phyloP scores from a whole-genome alignment of 768 basidiomycete species.

The Rhodotorula toruloides region DNA sequence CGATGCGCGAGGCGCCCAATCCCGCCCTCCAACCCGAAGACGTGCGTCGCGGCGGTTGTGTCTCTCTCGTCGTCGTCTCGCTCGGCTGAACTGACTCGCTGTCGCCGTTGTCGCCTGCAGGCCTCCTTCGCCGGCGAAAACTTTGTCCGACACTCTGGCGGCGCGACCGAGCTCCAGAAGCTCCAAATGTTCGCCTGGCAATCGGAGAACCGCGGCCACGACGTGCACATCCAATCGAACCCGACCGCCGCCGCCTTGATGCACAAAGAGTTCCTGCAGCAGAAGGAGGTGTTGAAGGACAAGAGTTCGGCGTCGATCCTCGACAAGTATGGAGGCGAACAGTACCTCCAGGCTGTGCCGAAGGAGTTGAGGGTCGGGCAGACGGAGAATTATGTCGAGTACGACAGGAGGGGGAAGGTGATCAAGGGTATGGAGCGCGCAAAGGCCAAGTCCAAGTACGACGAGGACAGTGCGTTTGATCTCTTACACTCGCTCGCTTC shows the following conservation, averaged over 20 bases:
- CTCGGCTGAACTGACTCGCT: not conserved
- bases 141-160: constrained; percentile 83
- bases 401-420: constrained; percentile 82
- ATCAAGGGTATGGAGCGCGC: constrained; percentile 86
- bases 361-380: constrained; percentile 90
- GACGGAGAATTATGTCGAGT: constrained; percentile 96
- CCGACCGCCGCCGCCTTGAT: constrained; percentile 91
- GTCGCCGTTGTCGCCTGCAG: constrained; percentile 48
- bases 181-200: constrained; percentile 98
- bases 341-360: constrained; percentile 83
- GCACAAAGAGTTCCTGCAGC: constrained; percentile 82
- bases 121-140: constrained; percentile 93
- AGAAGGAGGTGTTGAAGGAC: constrained; percentile 87
- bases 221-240: constrained; percentile 91
- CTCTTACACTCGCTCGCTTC: constrained; percentile 6
- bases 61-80: constrained; percentile 6
- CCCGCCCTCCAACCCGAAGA: constrained; percentile 77
- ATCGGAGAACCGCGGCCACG: constrained; percentile 83
- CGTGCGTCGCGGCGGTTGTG: constrained; percentile 52
- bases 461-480: constrained; percentile 75
- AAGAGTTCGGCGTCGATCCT: constrained; percentile 82
- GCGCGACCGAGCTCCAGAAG: constrained; percentile 83
- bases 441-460: constrained; percentile 84
- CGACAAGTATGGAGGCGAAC: constrained; percentile 86
- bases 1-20: constrained; percentile 94